phyloP scores from a whole-genome alignment of 169 alveolate species.

The Plasmodium vinckei region DNA sequence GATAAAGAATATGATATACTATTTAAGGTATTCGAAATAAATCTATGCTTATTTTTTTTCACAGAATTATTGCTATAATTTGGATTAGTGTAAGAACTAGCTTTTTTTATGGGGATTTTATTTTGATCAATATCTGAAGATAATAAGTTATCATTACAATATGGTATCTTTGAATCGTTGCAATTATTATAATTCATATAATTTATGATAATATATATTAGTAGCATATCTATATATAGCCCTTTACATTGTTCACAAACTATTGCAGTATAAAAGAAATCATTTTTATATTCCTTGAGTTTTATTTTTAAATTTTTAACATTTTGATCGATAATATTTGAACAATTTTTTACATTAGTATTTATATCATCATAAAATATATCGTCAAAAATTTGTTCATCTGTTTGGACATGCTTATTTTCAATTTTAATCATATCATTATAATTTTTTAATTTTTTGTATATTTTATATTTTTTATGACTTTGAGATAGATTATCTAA shows the following conservation, averaged over 20 bases:
- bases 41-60: too few species aligned
- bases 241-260: slow-evolving; percentile 58
- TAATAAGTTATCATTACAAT: too few species aligned
- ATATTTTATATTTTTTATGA: background rate
- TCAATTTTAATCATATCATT: background rate
- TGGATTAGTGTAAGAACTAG: too few species aligned
- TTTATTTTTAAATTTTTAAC: background rate
- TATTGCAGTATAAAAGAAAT: slow-evolving; percentile 28
- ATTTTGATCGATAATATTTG: background rate
- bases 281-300: slow-evolving; percentile 18
- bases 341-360: background rate
- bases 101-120: too few species aligned
- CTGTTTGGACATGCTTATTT: slow-evolving; percentile 48
- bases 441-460: background rate
- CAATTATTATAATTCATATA: background rate
- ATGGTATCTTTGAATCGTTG: too few species aligned
- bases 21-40: too few species aligned
- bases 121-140: too few species aligned
- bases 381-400: background rate
- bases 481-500: background rate
- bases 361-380: slow-evolving; percentile 1
- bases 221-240: slow-evolving; percentile 15
- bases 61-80: too few species aligned
- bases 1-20: too few species aligned
- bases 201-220: slow-evolving; percentile 1